Base-by-base conservation (phyloP, 768 basidiomycete species). In the Mrakia blollopis region DNA sequence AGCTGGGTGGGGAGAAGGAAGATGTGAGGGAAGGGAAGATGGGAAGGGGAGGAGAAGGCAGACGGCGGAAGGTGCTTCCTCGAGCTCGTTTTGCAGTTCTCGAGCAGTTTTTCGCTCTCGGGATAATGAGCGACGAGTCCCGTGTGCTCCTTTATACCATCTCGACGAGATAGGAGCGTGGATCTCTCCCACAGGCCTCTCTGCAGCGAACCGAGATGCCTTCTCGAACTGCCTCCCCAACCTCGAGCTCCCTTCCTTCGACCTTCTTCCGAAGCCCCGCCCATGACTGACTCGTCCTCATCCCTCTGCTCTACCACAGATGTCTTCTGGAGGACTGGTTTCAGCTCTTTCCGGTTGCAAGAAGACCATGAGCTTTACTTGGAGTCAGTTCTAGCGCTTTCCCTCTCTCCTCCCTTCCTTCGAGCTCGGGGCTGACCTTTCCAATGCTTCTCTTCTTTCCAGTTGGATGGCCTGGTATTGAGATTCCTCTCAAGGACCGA, bases 241-340 rank as follows among this genome's bases (percentile, higher is more conserved):
- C 32, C 30, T 6, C 30, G n/a, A 21, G n/a, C 30, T 21, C 11
- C 62, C 30, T 32, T 63, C 35, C 18, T 50, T 50, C 47, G 47
- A 50, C 47, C 62, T 14, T 65, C 32, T 65, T 28, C 30, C 52
- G 50, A 54, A 8, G n/a, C 25, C 47, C 47, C n/a, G 2, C 39
- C 0, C 63, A 65, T 37, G 63, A 65, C 28, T 65, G 30, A 28
- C 30, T 23, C 25, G 13, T 6, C n/a, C 35, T 13, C 60, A 3
- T 50, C 14, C 11, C 28, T 25, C 30, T 32, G 11, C n/a, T 18
- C 8, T 65, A 62, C 52, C n/a, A 18, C 92, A 96, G 87, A 97
- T 98, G 95, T 95, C 93, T 78, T 95, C 93, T 4, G 97, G 97
- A 39, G 97, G 97, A 74, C 91, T 99, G 78, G 97, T 98, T 79